phyloP scores from a whole-genome alignment of 2,329 filamentous ascomycete genomes.

The Hypoxylon sp. region DNA sequence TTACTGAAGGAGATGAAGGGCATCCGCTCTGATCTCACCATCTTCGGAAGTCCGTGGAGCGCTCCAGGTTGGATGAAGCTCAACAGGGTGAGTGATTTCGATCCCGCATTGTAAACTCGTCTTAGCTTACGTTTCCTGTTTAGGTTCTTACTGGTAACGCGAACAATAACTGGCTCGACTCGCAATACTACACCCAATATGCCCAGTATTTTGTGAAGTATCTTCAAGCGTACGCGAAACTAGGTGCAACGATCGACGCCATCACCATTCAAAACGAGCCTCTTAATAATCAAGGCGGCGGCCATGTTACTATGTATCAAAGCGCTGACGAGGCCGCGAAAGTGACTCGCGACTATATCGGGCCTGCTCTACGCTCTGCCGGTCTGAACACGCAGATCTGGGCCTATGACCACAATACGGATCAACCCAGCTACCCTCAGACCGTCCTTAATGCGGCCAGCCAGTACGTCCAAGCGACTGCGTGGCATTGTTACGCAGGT shows the following conservation, averaged over 20 bases:
- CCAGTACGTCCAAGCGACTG: constrained; percentile 55
- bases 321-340: constrained; percentile 57
- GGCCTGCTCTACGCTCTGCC: constrained; percentile 57
- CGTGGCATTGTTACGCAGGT: constrained; percentile 61
- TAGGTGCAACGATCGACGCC: constrained; percentile 58
- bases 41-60: constrained; percentile 59
- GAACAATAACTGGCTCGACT: constrained; percentile 58
- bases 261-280: constrained; percentile 64
- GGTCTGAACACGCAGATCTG: constrained; percentile 63
- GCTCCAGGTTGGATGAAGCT: constrained; percentile 62
- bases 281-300: constrained; percentile 57
- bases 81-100: constrained; percentile 48
- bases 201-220: constrained; percentile 61
- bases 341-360: constrained; percentile 58
- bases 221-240: constrained; percentile 57
- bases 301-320: constrained; percentile 59
- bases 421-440: constrained; percentile 56
- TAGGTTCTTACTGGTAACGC: constrained; percentile 55
- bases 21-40: constrained; percentile 56
- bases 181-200: constrained; percentile 55
- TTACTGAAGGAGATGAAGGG: constrained; percentile 57
- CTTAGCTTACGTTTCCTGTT: constrained; percentile 7
- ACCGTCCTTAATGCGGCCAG: constrained; percentile 57
- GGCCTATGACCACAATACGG: constrained; percentile 62
- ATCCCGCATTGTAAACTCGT: not conserved